These are phyloP conservation scores for Chrysanthemum lavandulifolium DNA, from an alignment of 129 eudicot genomes.

Conservation along the genomic window DNA sequence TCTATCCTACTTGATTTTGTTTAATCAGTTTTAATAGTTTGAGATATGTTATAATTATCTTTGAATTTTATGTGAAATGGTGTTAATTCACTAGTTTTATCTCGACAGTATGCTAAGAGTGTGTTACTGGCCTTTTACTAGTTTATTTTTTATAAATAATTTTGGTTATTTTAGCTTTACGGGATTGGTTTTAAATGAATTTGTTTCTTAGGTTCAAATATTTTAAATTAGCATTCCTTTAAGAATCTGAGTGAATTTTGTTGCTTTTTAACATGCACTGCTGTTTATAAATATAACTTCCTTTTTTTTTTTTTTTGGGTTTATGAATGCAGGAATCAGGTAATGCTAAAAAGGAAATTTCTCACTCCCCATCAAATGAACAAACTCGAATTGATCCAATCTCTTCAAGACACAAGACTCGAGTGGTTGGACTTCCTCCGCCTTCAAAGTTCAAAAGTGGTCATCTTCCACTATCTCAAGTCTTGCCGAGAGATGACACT, in stretches of 20 bases:
- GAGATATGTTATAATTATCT: too few species aligned
- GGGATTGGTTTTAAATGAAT: too few species aligned
- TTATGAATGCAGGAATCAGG: slow-evolving; percentile 50
- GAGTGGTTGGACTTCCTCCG: slow-evolving; percentile 65
- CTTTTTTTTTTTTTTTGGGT: background rate
- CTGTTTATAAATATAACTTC: background rate
- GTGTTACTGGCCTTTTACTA: too few species aligned
- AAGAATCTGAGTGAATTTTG: background rate
- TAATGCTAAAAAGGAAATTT: slow-evolving; percentile 42
- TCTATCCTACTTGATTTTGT: too few species aligned
- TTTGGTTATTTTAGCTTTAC: too few species aligned
- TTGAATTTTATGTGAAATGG: too few species aligned
- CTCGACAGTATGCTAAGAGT: too few species aligned
- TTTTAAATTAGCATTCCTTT: background rate
- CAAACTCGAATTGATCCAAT: slow-evolving; percentile 44
- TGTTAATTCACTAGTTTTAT: too few species aligned
- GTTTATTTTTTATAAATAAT: too few species aligned
- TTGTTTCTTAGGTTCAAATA: background rate
- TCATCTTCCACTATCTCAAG: slow-evolving; percentile 60
- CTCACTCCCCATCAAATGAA: slow-evolving; percentile 39
- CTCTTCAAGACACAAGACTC: slow-evolving; percentile 32
- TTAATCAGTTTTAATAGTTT: too few species aligned
- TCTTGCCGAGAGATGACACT: slow-evolving; percentile 46
- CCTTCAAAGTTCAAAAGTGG: slow-evolving; percentile 65
- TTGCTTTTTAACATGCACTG: background rate